A percentile compares a stretch with the other conserved stretches of the same genome.
Evolutionary conservation across 2,329 filamentous ascomycete genomes (phyloP).

Genomic region (Botrytis paeoniae): DNA sequence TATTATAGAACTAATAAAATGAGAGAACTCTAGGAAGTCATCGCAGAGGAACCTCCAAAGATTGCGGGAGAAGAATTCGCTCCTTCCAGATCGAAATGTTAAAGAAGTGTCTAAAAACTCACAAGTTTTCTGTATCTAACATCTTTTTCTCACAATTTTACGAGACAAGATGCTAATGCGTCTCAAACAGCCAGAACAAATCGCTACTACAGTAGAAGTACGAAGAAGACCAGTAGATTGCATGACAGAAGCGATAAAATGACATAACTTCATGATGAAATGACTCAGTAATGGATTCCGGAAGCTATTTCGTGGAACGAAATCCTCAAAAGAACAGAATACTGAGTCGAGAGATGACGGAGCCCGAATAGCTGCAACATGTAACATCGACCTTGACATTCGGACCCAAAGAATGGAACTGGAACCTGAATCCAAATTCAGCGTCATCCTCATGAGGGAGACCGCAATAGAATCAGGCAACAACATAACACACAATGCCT

Average conservation of each 20-base stretch:
- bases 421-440: background rate
- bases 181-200: background rate
- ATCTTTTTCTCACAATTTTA: background rate
- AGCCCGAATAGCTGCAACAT: background rate
- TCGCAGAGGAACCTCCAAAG: too few species aligned
- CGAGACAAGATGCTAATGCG: fast-evolving
- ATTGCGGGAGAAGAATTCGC: too few species aligned
- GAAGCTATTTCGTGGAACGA: too few species aligned
- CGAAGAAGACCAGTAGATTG: background rate
- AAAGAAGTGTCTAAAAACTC: background rate
- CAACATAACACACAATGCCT: too few species aligned
- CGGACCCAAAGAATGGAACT: background rate
- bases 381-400: background rate
- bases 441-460: too few species aligned
- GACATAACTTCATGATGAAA: background rate
- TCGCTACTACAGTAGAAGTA: background rate
- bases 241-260: background rate
- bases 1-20: too few species aligned
- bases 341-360: fast-evolving
- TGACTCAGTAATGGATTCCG: background rate
- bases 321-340: too few species aligned
- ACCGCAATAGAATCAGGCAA: too few species aligned
- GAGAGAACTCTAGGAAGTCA: too few species aligned
- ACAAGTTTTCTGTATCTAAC: too few species aligned
- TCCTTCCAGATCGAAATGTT: background rate